Evolutionary conservation across 768 basidiomycete species (phyloP).

Genomic region (Termitomyces heimii): DNA sequence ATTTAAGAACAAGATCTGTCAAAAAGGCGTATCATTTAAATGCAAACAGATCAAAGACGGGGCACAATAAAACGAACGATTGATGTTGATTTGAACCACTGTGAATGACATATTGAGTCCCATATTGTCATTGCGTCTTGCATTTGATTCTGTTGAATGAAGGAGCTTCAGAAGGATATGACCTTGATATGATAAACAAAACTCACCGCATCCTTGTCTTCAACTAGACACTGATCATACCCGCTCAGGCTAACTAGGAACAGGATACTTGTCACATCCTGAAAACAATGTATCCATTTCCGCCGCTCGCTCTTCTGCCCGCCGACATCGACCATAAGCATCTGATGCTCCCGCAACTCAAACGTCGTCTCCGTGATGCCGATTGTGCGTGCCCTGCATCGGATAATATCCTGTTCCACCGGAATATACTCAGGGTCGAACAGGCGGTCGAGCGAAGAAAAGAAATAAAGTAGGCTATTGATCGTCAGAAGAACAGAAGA

Average conservation of each 20-base stretch:
- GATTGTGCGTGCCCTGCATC: conserved; percentile 80
- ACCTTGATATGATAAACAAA: neutral
- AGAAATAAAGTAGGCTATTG: conserved; percentile 68
- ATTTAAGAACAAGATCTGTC: conserved; percentile 88
- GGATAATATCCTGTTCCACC: conserved; percentile 83
- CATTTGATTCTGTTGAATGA: conserved; percentile 80
- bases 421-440: conserved; percentile 72
- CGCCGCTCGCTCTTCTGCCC: conserved; percentile 91
- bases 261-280: conserved; percentile 89
- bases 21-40: neutral
- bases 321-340: conserved; percentile 92
- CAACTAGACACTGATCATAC: conserved; percentile 91
- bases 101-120: conserved; percentile 97
- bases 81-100: conserved; percentile 94
- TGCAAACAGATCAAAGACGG: neutral
- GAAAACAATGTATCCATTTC: conserved; percentile 95
- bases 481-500: conserved; percentile 5
- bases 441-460: conserved; percentile 69
- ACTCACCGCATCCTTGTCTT: conserved; percentile 85
- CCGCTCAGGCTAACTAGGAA: conserved; percentile 90
- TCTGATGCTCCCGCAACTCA: conserved; percentile 68
- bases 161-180: neutral
- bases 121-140: conserved; percentile 98
- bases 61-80: conserved; percentile 42
- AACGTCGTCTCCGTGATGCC: conserved; percentile 91